These are phyloP conservation scores for Chaetomium sp. DNA, from an alignment of 2,329 filamentous ascomycete genomes.

Conservation along the genomic window DNA sequence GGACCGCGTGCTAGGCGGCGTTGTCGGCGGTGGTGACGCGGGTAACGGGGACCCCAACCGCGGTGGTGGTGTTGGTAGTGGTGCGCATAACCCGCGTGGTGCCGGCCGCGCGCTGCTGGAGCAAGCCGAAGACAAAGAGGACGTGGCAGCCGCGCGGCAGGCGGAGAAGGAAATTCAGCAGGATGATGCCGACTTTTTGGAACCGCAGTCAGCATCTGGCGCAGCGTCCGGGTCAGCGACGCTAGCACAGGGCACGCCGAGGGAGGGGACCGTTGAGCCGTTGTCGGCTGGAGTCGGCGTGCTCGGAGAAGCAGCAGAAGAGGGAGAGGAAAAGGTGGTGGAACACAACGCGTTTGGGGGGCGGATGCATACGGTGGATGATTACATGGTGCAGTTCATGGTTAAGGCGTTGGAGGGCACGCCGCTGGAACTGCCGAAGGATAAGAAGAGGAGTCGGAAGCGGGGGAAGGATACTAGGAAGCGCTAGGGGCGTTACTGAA, in stretches of 20 bases:
- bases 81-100: constrained; percentile 40
- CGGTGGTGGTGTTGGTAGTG: too few relatives aligned
- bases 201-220: constrained; percentile 44
- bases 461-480: constrained; percentile 53
- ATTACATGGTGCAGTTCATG: constrained; percentile 69
- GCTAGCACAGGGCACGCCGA: constrained; percentile 46
- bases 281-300: constrained; percentile 29
- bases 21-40: constrained; percentile 38
- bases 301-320: constrained; percentile 33
- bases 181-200: constrained; percentile 78
- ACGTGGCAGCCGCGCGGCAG: constrained; percentile 77
- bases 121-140: constrained; percentile 86
- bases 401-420: constrained; percentile 52
- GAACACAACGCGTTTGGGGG: constrained; percentile 56
- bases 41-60: too few relatives aligned
- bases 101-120: constrained; percentile 67
- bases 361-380: constrained; percentile 58
- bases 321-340: constrained; percentile 27
- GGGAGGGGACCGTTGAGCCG: constrained; percentile 31
- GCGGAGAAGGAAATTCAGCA: constrained; percentile 85
- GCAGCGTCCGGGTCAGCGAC: constrained; percentile 40
- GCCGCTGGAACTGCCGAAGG: constrained; percentile 56
- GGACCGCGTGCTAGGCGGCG: constrained; percentile 72
- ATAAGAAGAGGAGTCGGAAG: constrained; percentile 57
- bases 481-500: constrained; percentile 26